These are phyloP conservation scores for Vaccinium macrocarpon DNA, from an alignment of 148 eudicot genomes.

Conservation along the genomic window DNA sequence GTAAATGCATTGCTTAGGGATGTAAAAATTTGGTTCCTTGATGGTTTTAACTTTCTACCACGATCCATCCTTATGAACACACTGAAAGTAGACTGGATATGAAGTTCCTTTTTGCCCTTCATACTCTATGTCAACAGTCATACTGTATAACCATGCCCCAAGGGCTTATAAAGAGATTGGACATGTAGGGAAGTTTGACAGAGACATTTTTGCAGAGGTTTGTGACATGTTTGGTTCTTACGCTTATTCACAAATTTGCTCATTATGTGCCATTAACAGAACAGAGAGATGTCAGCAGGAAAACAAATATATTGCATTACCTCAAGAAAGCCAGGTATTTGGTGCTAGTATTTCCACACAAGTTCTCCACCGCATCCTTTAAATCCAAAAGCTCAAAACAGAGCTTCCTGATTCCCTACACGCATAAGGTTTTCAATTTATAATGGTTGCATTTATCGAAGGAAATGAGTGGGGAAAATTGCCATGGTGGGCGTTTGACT, in stretches of 20 bases:
- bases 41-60: slow-evolving; percentile 1
- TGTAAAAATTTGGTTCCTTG: not conserved
- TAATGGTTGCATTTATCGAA: not conserved
- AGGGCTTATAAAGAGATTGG: not conserved
- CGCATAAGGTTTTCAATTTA: not conserved
- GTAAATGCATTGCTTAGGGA: not conserved
- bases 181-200: not conserved
- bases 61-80: not conserved
- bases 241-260: not conserved
- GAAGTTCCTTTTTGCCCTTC: not conserved
- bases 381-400: slow-evolving; percentile 96
- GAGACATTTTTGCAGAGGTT: not conserved
- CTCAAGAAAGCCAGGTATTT: slow-evolving; percentile 86
- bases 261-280: not conserved
- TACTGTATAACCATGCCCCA: not conserved
- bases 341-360: slow-evolving; percentile 80
- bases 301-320: slow-evolving; percentile 32
- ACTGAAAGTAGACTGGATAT: not conserved
- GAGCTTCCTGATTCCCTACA: slow-evolving; percentile 86
- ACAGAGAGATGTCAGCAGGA: not conserved
- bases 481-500: not conserved
- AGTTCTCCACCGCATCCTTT: slow-evolving; percentile 95
- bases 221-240: not conserved
- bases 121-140: not conserved
- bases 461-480: not conserved